A percentile compares a stretch with the other conserved stretches of the same genome.
These are phyloP conservation scores for Macrolepiota dolichaula DNA, from an alignment of 768 basidiomycete species.

Conservation along the genomic window DNA sequence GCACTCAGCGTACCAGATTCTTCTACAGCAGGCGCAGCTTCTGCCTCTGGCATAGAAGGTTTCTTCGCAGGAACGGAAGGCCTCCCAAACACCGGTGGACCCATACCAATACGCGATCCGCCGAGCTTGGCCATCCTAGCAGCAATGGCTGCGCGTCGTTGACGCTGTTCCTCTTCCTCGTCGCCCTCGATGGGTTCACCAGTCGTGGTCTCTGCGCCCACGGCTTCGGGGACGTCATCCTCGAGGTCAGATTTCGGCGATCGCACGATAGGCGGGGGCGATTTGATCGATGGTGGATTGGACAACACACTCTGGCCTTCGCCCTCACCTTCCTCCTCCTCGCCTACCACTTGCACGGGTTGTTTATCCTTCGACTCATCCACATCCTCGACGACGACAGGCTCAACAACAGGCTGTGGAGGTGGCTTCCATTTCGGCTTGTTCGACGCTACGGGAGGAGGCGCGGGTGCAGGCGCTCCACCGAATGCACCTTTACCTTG, in stretches of 20 bases:
- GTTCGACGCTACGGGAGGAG: slow-evolving; percentile 40
- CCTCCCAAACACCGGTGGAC: slow-evolving; percentile 64
- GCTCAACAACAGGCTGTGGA: slow-evolving; percentile 49
- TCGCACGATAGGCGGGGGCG: slow-evolving; percentile 16
- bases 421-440: slow-evolving; percentile 86
- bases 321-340: slow-evolving; percentile 14
- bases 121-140: slow-evolving; percentile 93
- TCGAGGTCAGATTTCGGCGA: slow-evolving; percentile 18
- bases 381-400: slow-evolving; percentile 43
- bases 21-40: slow-evolving; percentile 1
- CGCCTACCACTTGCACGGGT: slow-evolving; percentile 7
- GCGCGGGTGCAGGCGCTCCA: slow-evolving; percentile 26
- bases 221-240: slow-evolving; percentile 10
- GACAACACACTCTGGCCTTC: slow-evolving; percentile 23
- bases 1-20: neutral
- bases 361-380: slow-evolving; percentile 19
- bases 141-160: slow-evolving; percentile 82
- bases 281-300: slow-evolving; percentile 23
- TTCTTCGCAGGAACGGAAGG: slow-evolving; percentile 30
- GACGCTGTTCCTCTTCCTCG: slow-evolving; percentile 70
- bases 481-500: slow-evolving; percentile 84
- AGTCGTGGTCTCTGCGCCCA: slow-evolving; percentile 18
- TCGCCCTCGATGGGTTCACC: slow-evolving; percentile 32
- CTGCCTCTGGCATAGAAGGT: slow-evolving; percentile 11
- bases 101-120: slow-evolving; percentile 80